Evolutionary conservation across 2,329 filamentous ascomycete species (phyloP).

Genomic region (Cladophialophora chaetospira): DNA sequence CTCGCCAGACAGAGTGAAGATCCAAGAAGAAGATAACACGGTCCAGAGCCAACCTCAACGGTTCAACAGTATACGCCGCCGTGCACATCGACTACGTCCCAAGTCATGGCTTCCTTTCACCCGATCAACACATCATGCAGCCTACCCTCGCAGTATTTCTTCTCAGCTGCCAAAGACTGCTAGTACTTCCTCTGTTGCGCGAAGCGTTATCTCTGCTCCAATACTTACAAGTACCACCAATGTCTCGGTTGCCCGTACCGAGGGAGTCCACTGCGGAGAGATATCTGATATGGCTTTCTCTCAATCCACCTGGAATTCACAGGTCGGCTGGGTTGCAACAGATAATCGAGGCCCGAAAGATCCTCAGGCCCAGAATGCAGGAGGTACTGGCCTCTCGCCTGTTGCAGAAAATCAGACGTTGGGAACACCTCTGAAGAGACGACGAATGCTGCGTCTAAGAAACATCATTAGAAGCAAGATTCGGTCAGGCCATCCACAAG

Average conservation of each 20-base stretch:
- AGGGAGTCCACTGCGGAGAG: slow-evolving; percentile 30
- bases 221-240: slow-evolving; percentile 34
- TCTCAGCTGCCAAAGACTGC: slow-evolving; percentile 25
- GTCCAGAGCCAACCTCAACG: background rate
- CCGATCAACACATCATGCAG: slow-evolving; percentile 1
- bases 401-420: background rate
- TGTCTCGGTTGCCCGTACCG: slow-evolving; percentile 29
- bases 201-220: slow-evolving; percentile 32
- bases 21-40: background rate
- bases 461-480: slow-evolving; percentile 17
- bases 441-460: slow-evolving; percentile 14
- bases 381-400: background rate
- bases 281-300: slow-evolving; percentile 21
- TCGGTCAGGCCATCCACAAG: background rate
- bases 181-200: slow-evolving; percentile 30
- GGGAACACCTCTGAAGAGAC: slow-evolving; percentile 4
- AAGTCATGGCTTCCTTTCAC: slow-evolving; percentile 32
- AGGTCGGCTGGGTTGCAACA: slow-evolving; percentile 17
- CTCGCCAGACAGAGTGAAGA: slow-evolving; percentile 3
- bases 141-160: slow-evolving; percentile 25
- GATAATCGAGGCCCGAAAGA: background rate
- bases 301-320: slow-evolving; percentile 18
- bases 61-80: slow-evolving; percentile 7
- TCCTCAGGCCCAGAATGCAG: background rate
- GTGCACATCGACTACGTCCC: slow-evolving; percentile 19